These are phyloP conservation scores for Rhytidiadelphus loreus DNA, from an alignment of 225 moss, liverwort and hornwort species.

Conservation along the genomic window DNA sequence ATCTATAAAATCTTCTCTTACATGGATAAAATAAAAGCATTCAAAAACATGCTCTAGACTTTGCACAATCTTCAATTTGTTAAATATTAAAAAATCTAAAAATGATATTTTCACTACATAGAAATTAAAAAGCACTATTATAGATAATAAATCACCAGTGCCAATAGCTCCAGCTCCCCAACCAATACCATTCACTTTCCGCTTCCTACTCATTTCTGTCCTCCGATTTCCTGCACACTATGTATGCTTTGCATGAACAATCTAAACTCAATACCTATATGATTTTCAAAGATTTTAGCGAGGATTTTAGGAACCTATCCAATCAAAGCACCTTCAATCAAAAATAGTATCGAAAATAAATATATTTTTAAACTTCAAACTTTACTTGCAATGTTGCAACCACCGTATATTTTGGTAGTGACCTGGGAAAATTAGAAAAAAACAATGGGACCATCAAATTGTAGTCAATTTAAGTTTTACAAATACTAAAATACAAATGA, in stretches of 20 bases:
- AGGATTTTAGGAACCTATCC: fast-evolving
- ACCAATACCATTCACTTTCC: neutral
- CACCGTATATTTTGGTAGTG: neutral
- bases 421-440: neutral
- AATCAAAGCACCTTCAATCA: neutral
- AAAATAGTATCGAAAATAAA: neutral
- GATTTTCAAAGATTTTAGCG: neutral
- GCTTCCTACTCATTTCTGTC: neutral
- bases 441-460: neutral
- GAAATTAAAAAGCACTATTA: neutral
- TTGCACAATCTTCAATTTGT: neutral
- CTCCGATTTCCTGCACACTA: neutral
- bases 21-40: neutral
- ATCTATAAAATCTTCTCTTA: neutral
- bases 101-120: fast-evolving
- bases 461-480: neutral
- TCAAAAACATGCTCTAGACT: neutral
- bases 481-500: no score
- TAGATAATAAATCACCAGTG: neutral
- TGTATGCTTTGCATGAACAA: neutral
- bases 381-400: neutral
- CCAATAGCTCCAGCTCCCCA: neutral
- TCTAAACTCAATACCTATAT: neutral
- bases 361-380: neutral
- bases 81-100: neutral